Conservation (phyloP, 306 rosid genomes). For the Glycyrrhiza uralensis region DNA sequence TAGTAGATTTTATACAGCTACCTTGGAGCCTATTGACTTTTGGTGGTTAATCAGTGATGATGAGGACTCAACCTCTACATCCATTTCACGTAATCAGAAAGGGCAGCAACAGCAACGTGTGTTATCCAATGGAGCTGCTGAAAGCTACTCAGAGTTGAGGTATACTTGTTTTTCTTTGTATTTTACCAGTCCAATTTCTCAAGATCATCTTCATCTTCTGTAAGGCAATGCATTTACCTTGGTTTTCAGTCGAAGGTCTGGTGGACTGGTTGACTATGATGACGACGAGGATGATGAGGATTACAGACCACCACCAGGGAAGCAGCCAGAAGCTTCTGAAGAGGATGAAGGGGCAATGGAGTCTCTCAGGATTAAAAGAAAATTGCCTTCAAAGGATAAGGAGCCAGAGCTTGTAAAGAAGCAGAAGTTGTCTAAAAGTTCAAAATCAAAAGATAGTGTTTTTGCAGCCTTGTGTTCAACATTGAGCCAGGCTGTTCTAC, state of each 20-base stretch:
- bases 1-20: neutral
- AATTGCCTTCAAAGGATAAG: constrained; percentile 51
- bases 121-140: constrained; percentile 70
- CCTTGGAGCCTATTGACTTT: constrained; percentile 19
- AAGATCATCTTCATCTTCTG: neutral
- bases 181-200: neutral
- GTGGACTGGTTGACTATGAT: constrained; percentile 90
- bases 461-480: constrained; percentile 75
- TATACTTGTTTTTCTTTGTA: constrained; percentile 25
- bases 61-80: constrained; percentile 81
- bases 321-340: constrained; percentile 55
- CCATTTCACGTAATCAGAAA: constrained; percentile 49
- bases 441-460: constrained; percentile 63
- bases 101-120: constrained; percentile 43
- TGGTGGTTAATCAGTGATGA: constrained; percentile 66
- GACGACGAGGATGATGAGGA: constrained; percentile 93
- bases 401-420: constrained; percentile 51
- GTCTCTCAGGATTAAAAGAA: constrained; percentile 73
- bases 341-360: constrained; percentile 84
- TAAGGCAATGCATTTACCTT: neutral
- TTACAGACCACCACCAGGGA: constrained; percentile 80
- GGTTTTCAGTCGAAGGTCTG: constrained; percentile 58
- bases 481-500: constrained; percentile 70
- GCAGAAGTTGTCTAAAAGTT: constrained; percentile 53
- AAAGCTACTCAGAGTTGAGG: constrained; percentile 51